These are phyloP conservation scores for Pestalotiopsis sp. DNA, from an alignment of 2,329 filamentous ascomycete genomes.

Conservation along the genomic window DNA sequence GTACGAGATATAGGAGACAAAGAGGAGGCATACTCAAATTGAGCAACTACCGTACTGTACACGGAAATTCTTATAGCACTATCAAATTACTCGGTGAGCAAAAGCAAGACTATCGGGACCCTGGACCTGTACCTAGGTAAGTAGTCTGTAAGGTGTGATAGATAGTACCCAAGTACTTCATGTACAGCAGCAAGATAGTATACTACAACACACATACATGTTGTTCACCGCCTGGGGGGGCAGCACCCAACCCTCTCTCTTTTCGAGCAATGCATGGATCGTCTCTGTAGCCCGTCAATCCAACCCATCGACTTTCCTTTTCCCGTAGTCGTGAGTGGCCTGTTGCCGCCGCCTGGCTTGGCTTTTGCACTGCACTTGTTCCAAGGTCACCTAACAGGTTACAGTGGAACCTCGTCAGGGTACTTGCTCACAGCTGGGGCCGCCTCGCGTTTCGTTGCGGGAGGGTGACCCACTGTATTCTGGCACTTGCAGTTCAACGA, in stretches of 20 bases:
- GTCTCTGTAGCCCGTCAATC: not conserved
- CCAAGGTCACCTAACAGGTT: not conserved
- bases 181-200: not conserved
- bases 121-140: no score
- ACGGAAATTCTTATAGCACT: no score
- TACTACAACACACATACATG: not conserved
- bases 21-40: no score
- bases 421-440: not conserved
- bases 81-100: no score
- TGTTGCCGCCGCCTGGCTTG: not conserved
- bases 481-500: constrained; percentile 6
- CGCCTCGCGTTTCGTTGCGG: not conserved
- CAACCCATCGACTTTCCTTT: not conserved
- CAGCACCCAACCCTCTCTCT: not conserved
- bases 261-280: not conserved
- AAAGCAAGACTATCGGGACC: no score
- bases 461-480: constrained; percentile 3
- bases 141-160: no score
- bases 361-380: not conserved
- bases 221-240: not conserved
- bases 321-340: not conserved
- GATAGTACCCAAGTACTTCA: no score
- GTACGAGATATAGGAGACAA: no score
- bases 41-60: no score
- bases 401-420: not conserved